Evolutionary conservation across 148 eudicot species (phyloP).

Genomic region (Diospyros lotus): DNA sequence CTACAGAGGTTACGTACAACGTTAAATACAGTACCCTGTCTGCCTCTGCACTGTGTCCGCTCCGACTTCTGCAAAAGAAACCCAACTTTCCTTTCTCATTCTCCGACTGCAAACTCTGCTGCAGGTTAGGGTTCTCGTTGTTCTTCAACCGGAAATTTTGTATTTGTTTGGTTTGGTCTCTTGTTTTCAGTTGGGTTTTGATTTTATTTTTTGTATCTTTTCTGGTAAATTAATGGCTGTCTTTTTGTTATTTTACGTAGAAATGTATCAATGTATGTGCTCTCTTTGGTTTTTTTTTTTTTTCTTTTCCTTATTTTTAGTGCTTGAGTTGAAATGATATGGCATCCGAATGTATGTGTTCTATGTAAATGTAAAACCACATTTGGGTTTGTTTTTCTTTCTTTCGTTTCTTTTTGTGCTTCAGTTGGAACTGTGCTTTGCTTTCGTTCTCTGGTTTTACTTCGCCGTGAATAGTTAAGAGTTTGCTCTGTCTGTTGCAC

Average conservation of each 20-base stretch:
- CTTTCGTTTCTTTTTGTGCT: too few relatives aligned
- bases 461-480: not conserved
- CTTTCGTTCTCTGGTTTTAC: constrained; percentile 3
- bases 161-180: too few relatives aligned
- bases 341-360: too few relatives aligned
- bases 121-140: not conserved
- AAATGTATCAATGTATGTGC: not conserved
- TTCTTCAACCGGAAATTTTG: not conserved
- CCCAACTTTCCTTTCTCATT: not conserved
- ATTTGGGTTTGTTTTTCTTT: not conserved
- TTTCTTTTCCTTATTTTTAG: too few relatives aligned
- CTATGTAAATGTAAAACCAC: not conserved
- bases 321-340: too few relatives aligned
- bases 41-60: not conserved
- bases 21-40: not conserved
- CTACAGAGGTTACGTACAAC: not conserved
- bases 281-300: not conserved
- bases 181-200: not conserved
- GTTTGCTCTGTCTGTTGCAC: not conserved
- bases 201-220: not conserved
- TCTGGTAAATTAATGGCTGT: not conserved
- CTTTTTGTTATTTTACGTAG: not conserved
- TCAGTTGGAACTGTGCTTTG: not conserved
- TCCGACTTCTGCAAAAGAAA: not conserved
- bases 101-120: not conserved